Evolutionary conservation across 257 asterid genomes (phyloP), one percentile per base, ranked within the genome.

Genomic region (Scutellaria minor): DNA sequence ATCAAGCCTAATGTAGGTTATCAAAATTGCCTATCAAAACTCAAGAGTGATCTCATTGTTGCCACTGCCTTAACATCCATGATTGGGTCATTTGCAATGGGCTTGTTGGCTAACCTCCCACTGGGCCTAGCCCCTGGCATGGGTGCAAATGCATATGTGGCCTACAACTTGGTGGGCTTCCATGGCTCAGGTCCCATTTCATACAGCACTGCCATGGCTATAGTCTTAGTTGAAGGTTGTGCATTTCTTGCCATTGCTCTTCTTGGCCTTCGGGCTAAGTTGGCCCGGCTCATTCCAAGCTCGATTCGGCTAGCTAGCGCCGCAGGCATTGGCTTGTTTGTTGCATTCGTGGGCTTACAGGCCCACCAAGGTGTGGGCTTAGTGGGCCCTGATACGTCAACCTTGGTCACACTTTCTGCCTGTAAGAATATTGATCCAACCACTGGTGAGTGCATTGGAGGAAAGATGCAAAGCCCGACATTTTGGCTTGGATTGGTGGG

Each of bases 101-200:
- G 97, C 74, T 40, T 90, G 3, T 62, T 90, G 2, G 97, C 96
- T 1, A 86, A 90, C 64, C 85, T 90, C 48, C 97, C 97, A 0
- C 31, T 90, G 59, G 96, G 90, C 69, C 74, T 90, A 35, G 97
- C 93, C 40, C 97, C 97, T 0, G 96, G 97, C 0, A 88, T 88
- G 96, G 96, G 97, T 9, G 87, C 91, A 3, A 88, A 88, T 56
- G 91, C 93, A 45, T 90, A 83, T 66, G 15, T 88, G 40, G 96
- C 93, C 51, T 90, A 86, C 72, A 82, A 86, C 44, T 51, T 90
- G 63, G 96, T 90, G 71, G 97, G 97, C 68, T 90, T 88, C 73
- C 97, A 88, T 55, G 97, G 96, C 12, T 75, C 88, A 0, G 93
- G 96, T 6, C 9, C 68, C 8, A 78, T 90, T 39, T 81, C 96